Conservation (phyloP, 2,329 filamentous ascomycete species). For the Clarireedia monteithiana region DNA sequence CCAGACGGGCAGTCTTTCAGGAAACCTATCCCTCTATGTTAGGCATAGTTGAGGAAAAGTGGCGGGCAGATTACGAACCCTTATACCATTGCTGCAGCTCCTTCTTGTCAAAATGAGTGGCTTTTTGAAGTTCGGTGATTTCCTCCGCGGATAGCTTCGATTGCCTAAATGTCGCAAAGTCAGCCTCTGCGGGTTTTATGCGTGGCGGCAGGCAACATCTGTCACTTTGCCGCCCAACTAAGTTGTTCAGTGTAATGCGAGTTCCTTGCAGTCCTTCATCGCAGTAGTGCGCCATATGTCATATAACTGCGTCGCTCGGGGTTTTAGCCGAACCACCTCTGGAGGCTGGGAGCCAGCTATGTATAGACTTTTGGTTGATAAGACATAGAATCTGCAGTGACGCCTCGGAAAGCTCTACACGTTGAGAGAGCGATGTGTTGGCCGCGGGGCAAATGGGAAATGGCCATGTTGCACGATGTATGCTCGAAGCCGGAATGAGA, state of each 20-base stretch:
- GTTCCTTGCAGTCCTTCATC: neutral
- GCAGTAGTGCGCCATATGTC: neutral
- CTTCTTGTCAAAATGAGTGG: slow-evolving; percentile 99
- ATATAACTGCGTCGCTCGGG: no score
- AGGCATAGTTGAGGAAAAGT: slow-evolving; percentile 11
- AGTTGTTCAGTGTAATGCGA: neutral
- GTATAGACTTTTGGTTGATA: neutral
- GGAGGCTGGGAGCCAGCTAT: neutral
- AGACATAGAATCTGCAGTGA: neutral
- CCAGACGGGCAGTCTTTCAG: slow-evolving; percentile 96
- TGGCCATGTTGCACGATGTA: slow-evolving; percentile 1
- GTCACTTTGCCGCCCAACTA: neutral
- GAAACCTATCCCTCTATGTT: slow-evolving; percentile 56
- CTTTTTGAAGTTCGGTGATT: slow-evolving; percentile 89
- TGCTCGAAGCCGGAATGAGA: neutral
- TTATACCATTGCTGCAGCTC: slow-evolving; percentile 99
- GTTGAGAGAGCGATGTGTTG: slow-evolving; percentile 1
- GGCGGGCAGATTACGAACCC: slow-evolving; percentile 48
- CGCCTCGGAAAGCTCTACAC: neutral
- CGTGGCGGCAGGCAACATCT: neutral
- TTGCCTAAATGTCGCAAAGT: slow-evolving; percentile 53
- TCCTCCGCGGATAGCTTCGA: slow-evolving; percentile 97
- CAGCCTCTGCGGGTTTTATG: neutral
- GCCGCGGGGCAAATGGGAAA: neutral
- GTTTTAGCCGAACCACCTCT: neutral